Percentiles rank a stretch among this genome's conserved stretches.
phyloP scores from a whole-genome alignment of 2,329 filamentous ascomycete genomes.

The Verticillium klebahnii region DNA sequence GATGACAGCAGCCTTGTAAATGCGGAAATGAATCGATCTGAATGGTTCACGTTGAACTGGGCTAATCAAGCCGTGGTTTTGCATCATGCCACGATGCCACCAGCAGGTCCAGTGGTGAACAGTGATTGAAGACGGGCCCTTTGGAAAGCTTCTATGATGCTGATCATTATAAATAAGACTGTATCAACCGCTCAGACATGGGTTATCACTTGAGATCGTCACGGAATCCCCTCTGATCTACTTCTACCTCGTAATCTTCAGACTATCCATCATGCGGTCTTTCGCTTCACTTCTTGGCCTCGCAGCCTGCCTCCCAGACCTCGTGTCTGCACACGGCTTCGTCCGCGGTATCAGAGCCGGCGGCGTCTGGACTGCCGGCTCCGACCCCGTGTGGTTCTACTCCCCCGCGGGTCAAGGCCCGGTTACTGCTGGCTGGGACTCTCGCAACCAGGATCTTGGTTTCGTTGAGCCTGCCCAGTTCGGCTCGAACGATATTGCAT shows the following conservation, averaged over 20 bases:
- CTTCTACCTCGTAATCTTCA: background rate
- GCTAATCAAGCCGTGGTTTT: background rate
- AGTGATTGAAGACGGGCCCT: background rate
- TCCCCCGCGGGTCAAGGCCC: constrained; percentile 14
- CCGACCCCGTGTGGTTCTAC: constrained; percentile 29
- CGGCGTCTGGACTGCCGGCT: constrained; percentile 30
- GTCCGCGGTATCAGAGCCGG: constrained; percentile 23
- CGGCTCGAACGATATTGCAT: constrained; percentile 29
- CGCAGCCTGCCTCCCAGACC: background rate
- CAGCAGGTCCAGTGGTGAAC: background rate
- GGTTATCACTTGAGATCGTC: background rate
- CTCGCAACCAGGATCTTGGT: constrained; percentile 19
- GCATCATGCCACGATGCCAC: background rate
- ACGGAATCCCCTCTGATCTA: background rate
- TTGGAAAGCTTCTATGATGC: background rate
- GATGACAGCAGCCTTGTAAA: background rate
- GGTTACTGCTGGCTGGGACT: constrained; percentile 8
- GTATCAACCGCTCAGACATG: background rate
- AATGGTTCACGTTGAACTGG: background rate
- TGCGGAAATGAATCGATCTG: background rate
- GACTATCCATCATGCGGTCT: background rate
- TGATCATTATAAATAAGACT: background rate
- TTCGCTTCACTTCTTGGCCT: background rate
- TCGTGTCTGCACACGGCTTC: constrained; percentile 24
- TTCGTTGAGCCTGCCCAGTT: constrained; percentile 34